Base-by-base conservation (phyloP, 352 stramenopile species). In the Blastocystis sp. region DNA sequence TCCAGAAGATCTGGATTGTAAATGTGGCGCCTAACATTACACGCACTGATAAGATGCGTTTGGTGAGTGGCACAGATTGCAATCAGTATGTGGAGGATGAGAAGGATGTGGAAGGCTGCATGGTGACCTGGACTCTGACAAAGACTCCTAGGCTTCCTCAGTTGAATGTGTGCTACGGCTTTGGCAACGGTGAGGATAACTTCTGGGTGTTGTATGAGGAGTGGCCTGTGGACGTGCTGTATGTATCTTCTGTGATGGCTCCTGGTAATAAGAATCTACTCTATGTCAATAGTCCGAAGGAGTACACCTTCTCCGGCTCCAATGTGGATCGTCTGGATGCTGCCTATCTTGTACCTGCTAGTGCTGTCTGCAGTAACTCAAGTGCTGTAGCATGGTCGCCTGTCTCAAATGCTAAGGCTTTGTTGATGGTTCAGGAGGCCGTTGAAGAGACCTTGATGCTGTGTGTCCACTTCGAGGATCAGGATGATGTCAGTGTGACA, bases 181-280 rank as follows among this genome's bases (percentile, higher is more conserved):
- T 66, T 56, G 58, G 14, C 24, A 83, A 83, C 71, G 71, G 27
- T 21, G 46, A 42, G 9, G 46, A 29, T 14, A 61, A 63, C 43
- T 65, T 83, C 43, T 83, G 71, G 71, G 71, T 83, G 71, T 37
- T 63, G 51, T 83, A 83, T 56, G 46, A 83, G 21, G 46, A 83
- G 49, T 83, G 46, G 51, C 24, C 16, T 16, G 35, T 66, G 27
- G 71, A 83, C 49, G 71, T 83, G 71, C 19, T 83, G 43, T 83
- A 52, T 56, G 71, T 83, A 32, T 67, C 37, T 56, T 27, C 27
- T 19, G 71, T 83, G 49, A 46, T n/a, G 1, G 21, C 71, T 11
- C n/a, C 24, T 35, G 71, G 71, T 54, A 87, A 87, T 43, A 77
- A 77, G 39, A 58, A 87, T 54, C 37, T 87, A 29, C 21, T 43